Percentiles rank a stretch among this genome's conserved stretches.
Evolutionary conservation across 2,329 filamentous ascomycete genomes (phyloP).

Genomic region (Cadophora sp.): DNA sequence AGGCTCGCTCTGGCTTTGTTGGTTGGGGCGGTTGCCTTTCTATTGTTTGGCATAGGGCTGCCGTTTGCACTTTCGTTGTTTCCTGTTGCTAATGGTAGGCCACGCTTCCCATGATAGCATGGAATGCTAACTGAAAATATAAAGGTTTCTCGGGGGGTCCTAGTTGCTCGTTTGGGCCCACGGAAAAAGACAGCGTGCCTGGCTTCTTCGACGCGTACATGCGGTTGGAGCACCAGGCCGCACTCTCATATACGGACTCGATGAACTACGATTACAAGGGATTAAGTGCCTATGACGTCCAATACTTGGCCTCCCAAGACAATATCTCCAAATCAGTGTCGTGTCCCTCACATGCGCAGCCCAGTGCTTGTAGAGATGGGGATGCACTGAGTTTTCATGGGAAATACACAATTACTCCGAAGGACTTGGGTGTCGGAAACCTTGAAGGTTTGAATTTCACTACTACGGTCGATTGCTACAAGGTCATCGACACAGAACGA

Average conservation of each 20-base stretch:
- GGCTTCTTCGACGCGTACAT: not conserved
- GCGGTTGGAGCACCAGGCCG: not conserved
- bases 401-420: not conserved
- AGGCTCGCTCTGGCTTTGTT: constrained; percentile 4
- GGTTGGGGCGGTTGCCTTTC: not conserved
- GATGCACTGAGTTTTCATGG: not conserved
- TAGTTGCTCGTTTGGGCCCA: not conserved
- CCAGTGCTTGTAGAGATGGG: not conserved
- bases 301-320: not conserved
- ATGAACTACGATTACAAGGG: not conserved
- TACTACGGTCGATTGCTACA: not conserved
- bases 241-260: not conserved
- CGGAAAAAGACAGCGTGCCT: not conserved
- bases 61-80: not conserved
- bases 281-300: not conserved
- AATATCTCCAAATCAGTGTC: not conserved
- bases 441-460: not conserved
- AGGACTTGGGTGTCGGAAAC: constrained; percentile 1
- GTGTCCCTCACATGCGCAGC: not conserved
- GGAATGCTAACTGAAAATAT: not conserved
- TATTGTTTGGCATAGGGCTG: not conserved
- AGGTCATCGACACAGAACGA: not conserved
- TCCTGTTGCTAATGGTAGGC: constrained; percentile 4
- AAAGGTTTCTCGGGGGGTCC: not conserved
- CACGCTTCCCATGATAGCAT: too few species aligned